Percentiles rank a stretch among this genome's conserved stretches.
Evolutionary conservation across 225 moss, liverwort and hornwort species (phyloP).

Genomic region (Antitrichia curtipendula): DNA sequence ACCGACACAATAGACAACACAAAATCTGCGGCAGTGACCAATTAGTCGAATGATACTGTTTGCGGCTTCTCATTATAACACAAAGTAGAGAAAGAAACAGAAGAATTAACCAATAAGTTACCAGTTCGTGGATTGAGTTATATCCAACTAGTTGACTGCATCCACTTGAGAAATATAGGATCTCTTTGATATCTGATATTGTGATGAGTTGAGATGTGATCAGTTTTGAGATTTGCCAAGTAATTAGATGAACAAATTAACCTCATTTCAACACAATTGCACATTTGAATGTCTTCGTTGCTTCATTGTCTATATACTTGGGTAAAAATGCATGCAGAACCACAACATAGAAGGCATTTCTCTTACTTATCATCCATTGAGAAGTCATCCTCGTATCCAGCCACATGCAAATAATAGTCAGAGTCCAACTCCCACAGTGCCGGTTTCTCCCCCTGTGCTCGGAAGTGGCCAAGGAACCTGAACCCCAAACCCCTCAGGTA

Average conservation of each 20-base stretch:
- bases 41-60: not conserved
- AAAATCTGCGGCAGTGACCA: not conserved
- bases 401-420: slow-evolving; percentile 85
- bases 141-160: not conserved
- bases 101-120: not conserved
- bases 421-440: slow-evolving; percentile 93
- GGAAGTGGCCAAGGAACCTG: slow-evolving; percentile 90
- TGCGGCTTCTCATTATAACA: not conserved
- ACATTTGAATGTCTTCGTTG: not conserved
- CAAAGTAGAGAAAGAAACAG: not conserved
- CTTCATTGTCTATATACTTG: not conserved
- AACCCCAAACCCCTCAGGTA: not conserved
- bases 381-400: slow-evolving; percentile 68
- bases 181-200: not conserved
- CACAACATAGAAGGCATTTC: not conserved
- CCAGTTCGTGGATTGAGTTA: not conserved
- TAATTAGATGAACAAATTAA: not conserved
- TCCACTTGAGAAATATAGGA: not conserved
- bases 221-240: not conserved
- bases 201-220: not conserved
- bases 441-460: slow-evolving; percentile 69
- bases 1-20: not conserved
- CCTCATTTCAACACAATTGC: not conserved
- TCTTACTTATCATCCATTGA: slow-evolving; percentile 34
- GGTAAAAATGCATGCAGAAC: not conserved